phyloP scores from a whole-genome alignment of 2,329 filamentous ascomycete species.

The Trichoderma aggressivum region DNA sequence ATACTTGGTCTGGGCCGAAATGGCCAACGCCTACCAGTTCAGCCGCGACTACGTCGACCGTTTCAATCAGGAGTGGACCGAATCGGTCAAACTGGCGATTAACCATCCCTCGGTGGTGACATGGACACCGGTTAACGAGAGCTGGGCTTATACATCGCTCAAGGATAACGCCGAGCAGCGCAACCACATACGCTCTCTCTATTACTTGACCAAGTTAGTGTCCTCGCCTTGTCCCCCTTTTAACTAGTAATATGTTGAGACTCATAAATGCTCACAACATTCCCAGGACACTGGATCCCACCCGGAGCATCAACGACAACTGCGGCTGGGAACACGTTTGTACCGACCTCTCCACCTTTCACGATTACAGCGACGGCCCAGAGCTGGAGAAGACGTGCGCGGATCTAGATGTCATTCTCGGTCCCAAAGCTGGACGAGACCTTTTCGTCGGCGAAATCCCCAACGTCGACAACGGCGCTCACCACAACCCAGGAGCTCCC shows the following conservation, averaged over 20 bases:
- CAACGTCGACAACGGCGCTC: conserved; percentile 44
- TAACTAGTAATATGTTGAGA: not conserved
- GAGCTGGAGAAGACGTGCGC: conserved; percentile 54
- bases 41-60: conserved; percentile 54
- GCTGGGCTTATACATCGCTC: conserved; percentile 61
- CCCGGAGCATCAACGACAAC: conserved; percentile 65
- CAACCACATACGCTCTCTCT: conserved; percentile 61
- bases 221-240: not conserved
- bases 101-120: conserved; percentile 63
- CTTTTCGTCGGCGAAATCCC: conserved; percentile 52
- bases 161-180: conserved; percentile 55
- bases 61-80: conserved; percentile 63
- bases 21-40: conserved; percentile 64
- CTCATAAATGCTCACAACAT: not conserved
- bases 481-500: conserved; percentile 53
- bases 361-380: conserved; percentile 61
- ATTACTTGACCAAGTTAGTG: conserved; percentile 59
- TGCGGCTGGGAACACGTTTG: conserved; percentile 68
- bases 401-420: conserved; percentile 52
- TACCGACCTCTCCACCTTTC: conserved; percentile 64
- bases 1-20: conserved; percentile 62
- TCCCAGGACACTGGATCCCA: conserved; percentile 53
- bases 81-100: conserved; percentile 59
- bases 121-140: conserved; percentile 65
- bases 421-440: conserved; percentile 47